Base-by-base conservation (phyloP, 495 filamentous ascomycete genomes). In the Hamigera avellanea region DNA sequence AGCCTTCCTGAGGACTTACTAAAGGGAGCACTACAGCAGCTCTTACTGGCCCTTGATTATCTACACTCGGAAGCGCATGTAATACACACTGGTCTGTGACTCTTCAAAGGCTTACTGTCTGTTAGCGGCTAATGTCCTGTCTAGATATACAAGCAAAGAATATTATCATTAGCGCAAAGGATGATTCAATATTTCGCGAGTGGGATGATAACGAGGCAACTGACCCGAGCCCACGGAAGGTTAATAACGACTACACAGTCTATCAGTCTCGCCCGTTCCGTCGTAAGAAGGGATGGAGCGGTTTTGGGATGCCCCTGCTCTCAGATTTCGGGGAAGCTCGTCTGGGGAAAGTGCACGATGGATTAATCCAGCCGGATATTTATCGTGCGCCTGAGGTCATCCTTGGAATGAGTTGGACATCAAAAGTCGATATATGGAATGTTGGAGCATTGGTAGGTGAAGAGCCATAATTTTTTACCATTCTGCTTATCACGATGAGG, bases 301-400 rank as follows among this genome's bases (percentile, higher is more conserved):
- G 25, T 18, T 44, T 26, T 17, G 48, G 48, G 7, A 29, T 37
- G 21, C 49, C 46, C 3, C 10, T 50, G 9, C 43, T 57, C 8
- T 50, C 36, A 18, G 52, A 55, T 32, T 55, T 55, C 32, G 54
- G 54, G 6, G 38, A 52, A 26, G 51, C 53, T 14, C 40, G 45
- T 5, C 21, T 48, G 12, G 51, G 51, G 14, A 42, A 59, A 30
- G 42, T 50, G 19, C 50, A 57, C 44, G 17, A 32, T 41, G 45
- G 45, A 8, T 19, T 33, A n/a, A 39, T 48, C 19, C 35, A 42
- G 36, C 62, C 59, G 14, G 41, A 46, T 19, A 42, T 59, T 21
- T 67, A 64, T 43, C 41, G 57, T 29, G 56, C 58, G 3, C 63
- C 62, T 2, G 62, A 66, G 44, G 42, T 64, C 1, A 44, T 59